Base-by-base conservation (phyloP, 805 yeast genomes). In the Wickerhamia fluorescens region DNA sequence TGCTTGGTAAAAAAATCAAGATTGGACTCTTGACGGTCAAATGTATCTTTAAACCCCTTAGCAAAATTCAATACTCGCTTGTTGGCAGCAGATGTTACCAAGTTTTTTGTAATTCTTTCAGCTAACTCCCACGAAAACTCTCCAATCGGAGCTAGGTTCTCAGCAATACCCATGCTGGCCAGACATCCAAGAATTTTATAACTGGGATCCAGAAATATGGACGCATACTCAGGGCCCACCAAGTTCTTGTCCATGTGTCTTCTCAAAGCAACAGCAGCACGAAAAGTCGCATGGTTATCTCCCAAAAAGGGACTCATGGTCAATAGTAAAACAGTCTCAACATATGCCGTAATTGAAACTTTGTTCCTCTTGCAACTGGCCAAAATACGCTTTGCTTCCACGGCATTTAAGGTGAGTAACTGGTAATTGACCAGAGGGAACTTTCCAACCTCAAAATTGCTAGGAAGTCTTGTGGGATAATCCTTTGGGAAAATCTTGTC, bases 71-170 rank as follows among this genome's bases (percentile, higher is more conserved):
- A 37, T 10, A 58, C 38, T 17, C 41, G 33, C 7, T 39, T 39
- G 29, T 58, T 58, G 17, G 25, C 21, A 9, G 40, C 37, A 4
- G 49, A 39, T n/a, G n/a, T n/a, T n/a, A n/a, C n/a, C n/a, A n/a
- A n/a, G n/a, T n/a, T n/a, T 5, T 27, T 23, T 5, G 32, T 25
- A 30, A 57, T 37, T 22, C 49, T 38, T 2, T 18, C 24, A 2
- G 49, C 66, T 1, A 29, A 12, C 5, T 55, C 55, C 68, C 68
- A 61, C 4, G 51, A 39, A 28, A 61, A 56, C 14, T 45, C 40
- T 3, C 30, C 30, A 5, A 53, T 20, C 3, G 66, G 66, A 1
- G 62, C 51, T n/a, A 51, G 27, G 14, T 41, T 39, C n/a, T n/a
- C n/a, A 1, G 51, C 38, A 11, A 56, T 32, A 0, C 67, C 67